Conservation (phyloP, 768 basidiomycete species). For the Tulasnella sp. region DNA sequence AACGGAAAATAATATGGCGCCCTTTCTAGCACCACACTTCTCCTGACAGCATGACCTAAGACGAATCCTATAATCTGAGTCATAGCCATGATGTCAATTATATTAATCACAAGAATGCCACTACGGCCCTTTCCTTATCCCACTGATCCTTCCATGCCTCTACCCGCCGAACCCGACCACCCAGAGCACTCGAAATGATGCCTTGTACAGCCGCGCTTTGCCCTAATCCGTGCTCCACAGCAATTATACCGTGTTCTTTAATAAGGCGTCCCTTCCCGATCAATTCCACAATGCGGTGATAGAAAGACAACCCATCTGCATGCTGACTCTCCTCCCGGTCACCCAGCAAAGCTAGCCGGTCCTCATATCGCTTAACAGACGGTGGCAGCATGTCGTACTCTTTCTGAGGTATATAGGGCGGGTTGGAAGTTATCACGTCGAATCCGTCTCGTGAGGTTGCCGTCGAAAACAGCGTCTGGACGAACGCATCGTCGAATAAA, state of each 20-base stretch:
- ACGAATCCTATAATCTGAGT: background rate
- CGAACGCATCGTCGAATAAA: slow-evolving; percentile 24
- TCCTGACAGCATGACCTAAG: background rate
- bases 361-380: slow-evolving; percentile 75
- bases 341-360: slow-evolving; percentile 71
- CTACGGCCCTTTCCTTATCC: slow-evolving; percentile 63
- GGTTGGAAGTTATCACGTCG: slow-evolving; percentile 77
- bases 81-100: background rate
- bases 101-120: slow-evolving; percentile 17
- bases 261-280: slow-evolving; percentile 43
- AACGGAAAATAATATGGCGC: background rate
- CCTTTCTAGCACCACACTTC: background rate
- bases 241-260: slow-evolving; percentile 48
- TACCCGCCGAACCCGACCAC: slow-evolving; percentile 41
- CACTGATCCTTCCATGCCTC: slow-evolving; percentile 78
- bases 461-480: background rate
- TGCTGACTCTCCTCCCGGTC: background rate
- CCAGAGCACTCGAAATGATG: slow-evolving; percentile 42
- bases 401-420: slow-evolving; percentile 69
- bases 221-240: slow-evolving; percentile 68
- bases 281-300: slow-evolving; percentile 47
- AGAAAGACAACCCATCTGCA: slow-evolving; percentile 53
- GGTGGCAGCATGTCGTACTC: slow-evolving; percentile 56
- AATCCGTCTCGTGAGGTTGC: slow-evolving; percentile 37
- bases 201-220: slow-evolving; percentile 57